These are phyloP conservation scores for Mortierella sp. DNA, from an alignment of 371 early-diverging fungal genomes.

Conservation along the genomic window DNA sequence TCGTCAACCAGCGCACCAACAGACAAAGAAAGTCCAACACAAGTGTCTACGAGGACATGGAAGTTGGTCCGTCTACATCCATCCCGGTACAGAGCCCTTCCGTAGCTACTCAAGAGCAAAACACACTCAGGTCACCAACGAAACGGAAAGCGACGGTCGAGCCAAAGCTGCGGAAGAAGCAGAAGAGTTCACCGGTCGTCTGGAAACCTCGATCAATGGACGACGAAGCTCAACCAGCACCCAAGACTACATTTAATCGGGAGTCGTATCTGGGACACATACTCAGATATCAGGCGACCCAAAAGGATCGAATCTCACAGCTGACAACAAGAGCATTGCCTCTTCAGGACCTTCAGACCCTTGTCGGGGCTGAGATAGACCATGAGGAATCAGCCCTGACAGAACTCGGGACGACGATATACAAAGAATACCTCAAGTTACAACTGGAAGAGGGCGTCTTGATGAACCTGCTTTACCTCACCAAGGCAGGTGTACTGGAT, in stretches of 20 bases:
- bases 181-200: background rate
- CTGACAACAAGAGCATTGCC: slow-evolving; percentile 23
- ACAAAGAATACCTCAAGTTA: slow-evolving; percentile 39
- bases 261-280: slow-evolving; percentile 9
- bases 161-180: slow-evolving; percentile 1
- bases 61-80: background rate
- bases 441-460: slow-evolving; percentile 47
- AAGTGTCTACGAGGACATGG: slow-evolving; percentile 27
- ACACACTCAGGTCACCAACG: background rate
- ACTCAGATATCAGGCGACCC: slow-evolving; percentile 6
- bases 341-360: slow-evolving; percentile 19
- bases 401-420: slow-evolving; percentile 11
- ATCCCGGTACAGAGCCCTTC: background rate
- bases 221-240: background rate
- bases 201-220: background rate
- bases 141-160: background rate
- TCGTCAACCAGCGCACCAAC: background rate
- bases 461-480: slow-evolving; percentile 21
- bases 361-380: slow-evolving; percentile 23
- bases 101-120: background rate
- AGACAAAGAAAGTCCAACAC: background rate
- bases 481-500: slow-evolving; percentile 11
- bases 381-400: slow-evolving; percentile 15
- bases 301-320: slow-evolving; percentile 3
- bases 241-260: background rate